Evolutionary conservation across 192 early-diverging fungal species (phyloP).

Genomic region (Coemansia sp.): DNA sequence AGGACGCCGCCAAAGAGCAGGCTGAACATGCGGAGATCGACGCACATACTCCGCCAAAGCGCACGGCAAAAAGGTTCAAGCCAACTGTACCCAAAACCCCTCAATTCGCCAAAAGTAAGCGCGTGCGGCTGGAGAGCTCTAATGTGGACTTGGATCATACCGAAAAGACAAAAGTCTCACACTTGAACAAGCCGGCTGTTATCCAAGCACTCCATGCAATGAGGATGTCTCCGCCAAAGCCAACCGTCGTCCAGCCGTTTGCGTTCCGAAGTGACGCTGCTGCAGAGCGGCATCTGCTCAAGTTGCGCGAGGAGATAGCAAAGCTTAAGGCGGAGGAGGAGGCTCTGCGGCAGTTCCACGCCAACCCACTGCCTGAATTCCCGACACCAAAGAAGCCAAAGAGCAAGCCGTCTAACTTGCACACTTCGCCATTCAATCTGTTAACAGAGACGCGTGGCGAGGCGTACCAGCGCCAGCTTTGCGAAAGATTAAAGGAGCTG

Average conservation of each 20-base stretch:
- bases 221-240: conserved; percentile 32
- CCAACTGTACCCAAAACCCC: conserved; percentile 48
- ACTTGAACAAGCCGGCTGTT: conserved; percentile 5
- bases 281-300: conserved; percentile 57
- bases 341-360: conserved; percentile 56
- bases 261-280: conserved; percentile 66
- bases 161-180: neutral
- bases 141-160: conserved; percentile 3
- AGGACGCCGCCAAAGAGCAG: conserved; percentile 1
- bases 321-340: conserved; percentile 54
- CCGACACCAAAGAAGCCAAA: conserved; percentile 55
- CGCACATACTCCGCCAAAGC: conserved; percentile 12
- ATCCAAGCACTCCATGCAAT: neutral
- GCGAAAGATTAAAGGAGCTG: conserved; percentile 54
- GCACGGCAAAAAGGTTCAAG: conserved; percentile 15
- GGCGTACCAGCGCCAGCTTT: conserved; percentile 45
- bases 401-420: conserved; percentile 49
- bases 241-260: conserved; percentile 54
- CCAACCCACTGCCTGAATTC: conserved; percentile 59
- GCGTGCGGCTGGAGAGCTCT: conserved; percentile 21
- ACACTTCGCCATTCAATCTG: conserved; percentile 63
- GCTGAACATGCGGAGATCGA: neutral
- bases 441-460: conserved; percentile 59
- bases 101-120: conserved; percentile 50
- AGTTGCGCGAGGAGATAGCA: conserved; percentile 57